These are phyloP conservation scores for Eucalyptus paniculata DNA, from an alignment of 345 rosid genomes.

Conservation along the genomic window DNA sequence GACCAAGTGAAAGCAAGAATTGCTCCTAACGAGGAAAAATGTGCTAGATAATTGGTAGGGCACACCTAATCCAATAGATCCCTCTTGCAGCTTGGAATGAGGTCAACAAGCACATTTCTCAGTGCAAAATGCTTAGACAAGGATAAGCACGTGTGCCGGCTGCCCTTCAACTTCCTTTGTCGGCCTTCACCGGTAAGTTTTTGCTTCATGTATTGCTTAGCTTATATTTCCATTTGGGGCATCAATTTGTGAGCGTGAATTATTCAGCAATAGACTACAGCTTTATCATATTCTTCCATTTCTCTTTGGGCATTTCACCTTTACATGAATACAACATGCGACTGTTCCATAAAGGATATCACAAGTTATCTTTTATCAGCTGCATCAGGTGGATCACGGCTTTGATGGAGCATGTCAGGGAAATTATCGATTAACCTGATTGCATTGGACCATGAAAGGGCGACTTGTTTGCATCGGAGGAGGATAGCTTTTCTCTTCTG, in stretches of 20 bases:
- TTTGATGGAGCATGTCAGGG: background rate
- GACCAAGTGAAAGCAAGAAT: background rate
- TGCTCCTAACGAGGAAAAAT: background rate
- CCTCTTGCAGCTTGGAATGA: constrained; percentile 62
- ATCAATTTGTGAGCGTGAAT: background rate
- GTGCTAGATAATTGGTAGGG: background rate
- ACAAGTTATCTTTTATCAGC: background rate
- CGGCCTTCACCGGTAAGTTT: background rate
- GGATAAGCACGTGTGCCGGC: constrained; percentile 10
- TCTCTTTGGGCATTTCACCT: background rate
- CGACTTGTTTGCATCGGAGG: background rate
- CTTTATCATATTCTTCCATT: background rate
- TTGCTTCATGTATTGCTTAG: background rate
- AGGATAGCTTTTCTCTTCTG: background rate
- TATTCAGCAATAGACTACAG: background rate
- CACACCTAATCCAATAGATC: background rate
- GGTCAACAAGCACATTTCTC: constrained; percentile 38
- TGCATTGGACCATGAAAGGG: background rate
- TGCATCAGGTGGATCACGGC: background rate
- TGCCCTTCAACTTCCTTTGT: background rate
- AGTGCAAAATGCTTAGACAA: constrained; percentile 38
- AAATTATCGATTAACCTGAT: background rate
- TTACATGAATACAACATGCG: background rate
- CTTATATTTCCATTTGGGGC: background rate
- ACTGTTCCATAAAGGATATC: background rate